These are phyloP conservation scores for Elsinoe arachidis DNA, from an alignment of 2,329 filamentous ascomycete genomes.

Conservation along the genomic window DNA sequence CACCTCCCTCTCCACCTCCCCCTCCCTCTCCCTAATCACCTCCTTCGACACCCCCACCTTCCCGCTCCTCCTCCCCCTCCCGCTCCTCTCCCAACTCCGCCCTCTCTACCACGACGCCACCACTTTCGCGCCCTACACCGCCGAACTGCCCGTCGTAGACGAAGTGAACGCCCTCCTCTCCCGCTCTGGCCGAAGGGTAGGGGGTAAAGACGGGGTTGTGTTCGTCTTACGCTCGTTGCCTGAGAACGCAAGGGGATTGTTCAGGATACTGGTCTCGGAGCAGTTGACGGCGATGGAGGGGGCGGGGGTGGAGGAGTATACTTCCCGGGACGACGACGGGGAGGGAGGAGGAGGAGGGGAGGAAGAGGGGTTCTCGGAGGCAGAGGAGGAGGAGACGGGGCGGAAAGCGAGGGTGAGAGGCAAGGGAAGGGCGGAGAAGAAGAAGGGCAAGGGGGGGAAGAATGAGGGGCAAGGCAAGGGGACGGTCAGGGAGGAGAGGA, in stretches of 20 bases:
- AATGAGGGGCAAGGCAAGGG: constrained; percentile 6
- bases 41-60: constrained; percentile 87
- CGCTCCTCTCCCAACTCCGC: constrained; percentile 70
- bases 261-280: constrained; percentile 75
- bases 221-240: constrained; percentile 87
- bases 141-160: constrained; percentile 77
- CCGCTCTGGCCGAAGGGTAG: constrained; percentile 66
- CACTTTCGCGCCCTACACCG: constrained; percentile 67
- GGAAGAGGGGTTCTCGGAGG: constrained; percentile 11
- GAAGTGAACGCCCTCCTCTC: constrained; percentile 83
- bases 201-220: constrained; percentile 81
- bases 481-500: constrained; percentile 16
- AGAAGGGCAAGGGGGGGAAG: constrained; percentile 16
- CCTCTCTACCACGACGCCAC: constrained; percentile 92
- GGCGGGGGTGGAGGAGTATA: constrained; percentile 22
- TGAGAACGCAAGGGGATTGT: constrained; percentile 83
- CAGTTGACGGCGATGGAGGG: constrained; percentile 54
- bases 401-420: constrained; percentile 19
- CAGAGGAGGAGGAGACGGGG: constrained; percentile 17
- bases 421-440: constrained; percentile 20
- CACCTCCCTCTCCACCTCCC: constrained; percentile 65
- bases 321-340: background rate
- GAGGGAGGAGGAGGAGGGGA: constrained; percentile 7
- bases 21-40: constrained; percentile 62
- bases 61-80: constrained; percentile 79